Evolutionary conservation across 2,329 filamentous ascomycete genomes (phyloP).

Genomic region (Fusarium coffeatum): DNA sequence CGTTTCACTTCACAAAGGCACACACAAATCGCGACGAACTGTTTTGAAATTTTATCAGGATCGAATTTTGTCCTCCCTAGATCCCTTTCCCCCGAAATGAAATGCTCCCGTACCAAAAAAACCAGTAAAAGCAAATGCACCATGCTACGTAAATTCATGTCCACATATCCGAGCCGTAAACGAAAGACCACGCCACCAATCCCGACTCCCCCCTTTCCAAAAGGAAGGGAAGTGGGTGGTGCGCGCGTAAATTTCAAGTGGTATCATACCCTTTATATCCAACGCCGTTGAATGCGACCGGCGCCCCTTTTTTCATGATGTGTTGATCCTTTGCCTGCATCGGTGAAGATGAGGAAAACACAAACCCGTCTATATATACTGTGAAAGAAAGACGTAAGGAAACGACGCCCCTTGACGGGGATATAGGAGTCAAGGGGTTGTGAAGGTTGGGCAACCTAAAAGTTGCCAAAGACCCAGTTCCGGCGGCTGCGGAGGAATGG

Average conservation of each 20-base stretch:
- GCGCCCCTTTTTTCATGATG: constrained; percentile 31
- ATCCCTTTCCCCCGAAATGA: constrained; percentile 25
- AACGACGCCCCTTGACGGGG: constrained; percentile 18
- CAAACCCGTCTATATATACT: constrained; percentile 31
- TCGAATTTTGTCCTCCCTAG: constrained; percentile 24
- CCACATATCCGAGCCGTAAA: constrained; percentile 12
- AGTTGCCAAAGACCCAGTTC: constrained; percentile 44
- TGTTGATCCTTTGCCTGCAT: constrained; percentile 20
- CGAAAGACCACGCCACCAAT: constrained; percentile 11
- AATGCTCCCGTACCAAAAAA: constrained; percentile 28
- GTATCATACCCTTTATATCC: constrained; percentile 43
- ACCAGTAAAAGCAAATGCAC: constrained; percentile 25
- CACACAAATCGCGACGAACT: constrained; percentile 21
- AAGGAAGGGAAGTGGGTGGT: not conserved
- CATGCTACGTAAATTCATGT: constrained; percentile 32
- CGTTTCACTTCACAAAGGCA: constrained; percentile 11
- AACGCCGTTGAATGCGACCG: constrained; percentile 46
- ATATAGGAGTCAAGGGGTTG: constrained; percentile 6
- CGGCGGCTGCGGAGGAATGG: constrained; percentile 41
- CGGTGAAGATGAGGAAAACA: constrained; percentile 13
- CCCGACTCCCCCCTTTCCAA: not conserved
- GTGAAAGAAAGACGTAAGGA: constrained; percentile 24
- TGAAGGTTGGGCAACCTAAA: constrained; percentile 19
- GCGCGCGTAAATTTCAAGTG: constrained; percentile 36
- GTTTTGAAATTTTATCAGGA: constrained; percentile 6